A percentile compares a stretch with the other conserved stretches of the same genome.
These are phyloP conservation scores for Globisporangium paroecandrum DNA, from an alignment of 352 stramenopile species.

Conservation along the genomic window DNA sequence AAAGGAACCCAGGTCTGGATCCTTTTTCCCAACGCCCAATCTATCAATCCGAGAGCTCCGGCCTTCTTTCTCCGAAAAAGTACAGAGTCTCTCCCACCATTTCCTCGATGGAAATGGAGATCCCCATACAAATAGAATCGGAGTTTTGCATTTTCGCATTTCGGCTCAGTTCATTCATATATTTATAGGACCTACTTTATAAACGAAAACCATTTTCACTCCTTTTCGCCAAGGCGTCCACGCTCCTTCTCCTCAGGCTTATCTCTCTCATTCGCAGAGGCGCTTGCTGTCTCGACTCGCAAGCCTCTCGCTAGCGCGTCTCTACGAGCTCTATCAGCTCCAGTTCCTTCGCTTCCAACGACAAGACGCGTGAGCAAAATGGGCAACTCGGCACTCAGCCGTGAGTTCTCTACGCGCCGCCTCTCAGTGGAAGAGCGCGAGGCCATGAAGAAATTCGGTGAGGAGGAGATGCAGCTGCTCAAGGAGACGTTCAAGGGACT, in stretches of 20 bases:
- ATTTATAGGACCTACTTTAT: slow-evolving; percentile 2
- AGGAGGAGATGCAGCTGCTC: slow-evolving; percentile 74
- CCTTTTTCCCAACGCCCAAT: background rate
- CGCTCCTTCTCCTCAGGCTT: background rate
- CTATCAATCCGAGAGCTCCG: background rate
- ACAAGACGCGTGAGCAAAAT: slow-evolving; percentile 21
- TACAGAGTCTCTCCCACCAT: background rate
- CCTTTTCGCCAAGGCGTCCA: background rate
- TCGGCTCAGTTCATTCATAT: background rate
- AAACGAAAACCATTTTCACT: background rate
- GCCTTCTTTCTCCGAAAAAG: background rate
- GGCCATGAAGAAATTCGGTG: slow-evolving; percentile 72
- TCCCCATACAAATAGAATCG: background rate
- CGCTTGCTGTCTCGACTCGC: background rate
- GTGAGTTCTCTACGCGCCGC: slow-evolving; percentile 50
- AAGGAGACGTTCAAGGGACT: slow-evolving; percentile 80
- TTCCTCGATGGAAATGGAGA: background rate
- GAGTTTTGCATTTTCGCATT: background rate
- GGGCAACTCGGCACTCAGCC: slow-evolving; percentile 59
- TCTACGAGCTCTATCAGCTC: too few species aligned
- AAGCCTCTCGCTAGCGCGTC: background rate
- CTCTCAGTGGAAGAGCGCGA: slow-evolving; percentile 55
- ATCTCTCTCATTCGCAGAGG: background rate
- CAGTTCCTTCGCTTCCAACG: background rate
- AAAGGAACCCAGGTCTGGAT: background rate